Percentiles rank a stretch among this genome's conserved stretches.
phyloP scores from a whole-genome alignment of 305 asterid genomes.

The Fraxinus sp. region DNA sequence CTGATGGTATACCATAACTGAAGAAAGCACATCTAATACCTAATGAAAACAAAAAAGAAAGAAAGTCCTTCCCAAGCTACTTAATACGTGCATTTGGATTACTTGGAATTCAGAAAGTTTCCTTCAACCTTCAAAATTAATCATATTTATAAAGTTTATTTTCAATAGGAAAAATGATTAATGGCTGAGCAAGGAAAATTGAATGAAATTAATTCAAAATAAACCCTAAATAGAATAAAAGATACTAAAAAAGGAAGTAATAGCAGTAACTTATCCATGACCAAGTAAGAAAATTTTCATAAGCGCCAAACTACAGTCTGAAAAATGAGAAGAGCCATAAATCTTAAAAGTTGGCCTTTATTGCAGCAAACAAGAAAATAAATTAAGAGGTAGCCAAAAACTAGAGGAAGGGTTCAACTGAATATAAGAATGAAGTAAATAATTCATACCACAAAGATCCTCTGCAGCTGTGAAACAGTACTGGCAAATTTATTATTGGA shows the following conservation, averaged over 20 bases:
- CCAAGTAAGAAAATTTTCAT: background rate
- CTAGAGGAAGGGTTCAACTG: background rate
- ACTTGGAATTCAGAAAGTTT: background rate
- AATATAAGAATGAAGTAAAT: background rate
- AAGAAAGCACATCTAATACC: background rate
- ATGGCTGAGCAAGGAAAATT: background rate
- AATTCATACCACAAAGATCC: conserved; percentile 78
- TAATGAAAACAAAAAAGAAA: background rate
- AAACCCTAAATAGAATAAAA: background rate
- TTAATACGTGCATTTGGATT: conserved; percentile 5
- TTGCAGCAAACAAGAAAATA: background rate
- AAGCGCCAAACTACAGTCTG: background rate
- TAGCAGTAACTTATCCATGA: conserved; percentile 7
- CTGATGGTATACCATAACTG: background rate
- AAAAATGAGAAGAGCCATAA: background rate
- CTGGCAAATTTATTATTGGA: conserved; percentile 62
- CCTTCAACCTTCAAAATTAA: conserved; percentile 6
- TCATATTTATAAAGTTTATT: background rate
- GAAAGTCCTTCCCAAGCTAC: background rate
- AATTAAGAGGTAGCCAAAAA: background rate
- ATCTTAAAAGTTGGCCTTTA: background rate
- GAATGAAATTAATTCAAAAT: background rate
- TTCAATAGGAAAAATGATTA: background rate
- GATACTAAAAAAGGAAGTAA: conserved; percentile 5
- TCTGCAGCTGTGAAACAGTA: conserved; percentile 85